A percentile compares a stretch with the other conserved stretches of the same genome.
These are phyloP conservation scores for Russula earlei DNA, from an alignment of 768 basidiomycete genomes.

Conservation along the genomic window DNA sequence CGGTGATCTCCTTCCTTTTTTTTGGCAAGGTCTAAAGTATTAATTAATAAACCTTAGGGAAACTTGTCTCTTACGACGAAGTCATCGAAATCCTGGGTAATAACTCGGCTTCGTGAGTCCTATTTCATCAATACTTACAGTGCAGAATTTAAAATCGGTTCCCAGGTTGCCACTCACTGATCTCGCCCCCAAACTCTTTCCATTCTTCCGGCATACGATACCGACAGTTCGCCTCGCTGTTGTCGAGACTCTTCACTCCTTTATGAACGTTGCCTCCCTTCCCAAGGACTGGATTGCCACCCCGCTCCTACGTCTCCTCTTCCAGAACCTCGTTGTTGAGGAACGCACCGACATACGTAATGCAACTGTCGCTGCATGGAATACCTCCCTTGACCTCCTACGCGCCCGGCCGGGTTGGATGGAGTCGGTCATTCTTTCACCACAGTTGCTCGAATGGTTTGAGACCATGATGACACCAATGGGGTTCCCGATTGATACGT, in stretches of 20 bases:
- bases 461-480: conserved; percentile 83
- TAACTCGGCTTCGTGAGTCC: conserved; percentile 60
- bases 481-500: conserved; percentile 62
- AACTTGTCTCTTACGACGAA: conserved; percentile 67
- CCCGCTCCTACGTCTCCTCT: conserved; percentile 72
- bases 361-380: conserved; percentile 67
- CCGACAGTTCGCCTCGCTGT: conserved; percentile 87
- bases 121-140: neutral
- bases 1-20: conserved; percentile 37
- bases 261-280: conserved; percentile 69
- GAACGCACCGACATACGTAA: conserved; percentile 78
- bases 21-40: neutral
- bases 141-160: neutral
- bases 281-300: conserved; percentile 73
- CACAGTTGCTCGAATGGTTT: conserved; percentile 75
- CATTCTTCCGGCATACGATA: conserved; percentile 97
- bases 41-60: conserved; percentile 38
- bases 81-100: conserved; percentile 71
- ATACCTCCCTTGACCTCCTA: conserved; percentile 51
- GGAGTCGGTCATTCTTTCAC: conserved; percentile 44
- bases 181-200: conserved; percentile 81
- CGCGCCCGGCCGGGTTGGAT: conserved; percentile 38
- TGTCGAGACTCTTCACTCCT: conserved; percentile 77
- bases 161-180: conserved; percentile 68
- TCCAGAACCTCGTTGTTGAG: conserved; percentile 91